Percentiles rank a stretch among this genome's conserved stretches.
These are phyloP conservation scores for Xylaria longipes DNA, from an alignment of 495 filamentous ascomycete genomes.

Conservation along the genomic window DNA sequence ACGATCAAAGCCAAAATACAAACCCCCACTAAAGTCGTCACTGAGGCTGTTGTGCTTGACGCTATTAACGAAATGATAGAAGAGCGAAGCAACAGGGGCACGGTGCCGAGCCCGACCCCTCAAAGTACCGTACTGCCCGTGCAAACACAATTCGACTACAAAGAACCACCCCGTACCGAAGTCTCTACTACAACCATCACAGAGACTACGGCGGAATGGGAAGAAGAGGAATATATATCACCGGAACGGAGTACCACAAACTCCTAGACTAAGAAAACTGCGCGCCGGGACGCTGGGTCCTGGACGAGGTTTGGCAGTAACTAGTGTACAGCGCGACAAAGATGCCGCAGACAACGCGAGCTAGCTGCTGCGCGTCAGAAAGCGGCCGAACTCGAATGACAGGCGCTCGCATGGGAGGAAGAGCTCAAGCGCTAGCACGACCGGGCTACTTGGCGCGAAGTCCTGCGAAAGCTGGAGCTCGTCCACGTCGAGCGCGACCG, in stretches of 20 bases:
- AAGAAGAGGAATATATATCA: slow-evolving; percentile 6
- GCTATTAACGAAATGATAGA: slow-evolving; percentile 53
- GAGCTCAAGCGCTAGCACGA: slow-evolving; percentile 36
- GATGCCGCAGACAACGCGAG: slow-evolving; percentile 39
- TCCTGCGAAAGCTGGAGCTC: slow-evolving; percentile 27
- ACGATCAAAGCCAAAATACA: slow-evolving; percentile 45
- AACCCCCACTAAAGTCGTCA: slow-evolving; percentile 30
- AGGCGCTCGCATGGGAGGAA: slow-evolving; percentile 32
- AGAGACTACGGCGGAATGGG: slow-evolving; percentile 18
- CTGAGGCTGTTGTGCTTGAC: slow-evolving; percentile 43
- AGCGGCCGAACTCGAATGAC: slow-evolving; percentile 34
- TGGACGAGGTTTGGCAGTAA: slow-evolving; percentile 66
- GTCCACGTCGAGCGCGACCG: slow-evolving; percentile 12
- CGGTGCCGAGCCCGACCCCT: background rate
- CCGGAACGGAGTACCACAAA: slow-evolving; percentile 8
- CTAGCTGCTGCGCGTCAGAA: slow-evolving; percentile 7
- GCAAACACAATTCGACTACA: slow-evolving; percentile 4
- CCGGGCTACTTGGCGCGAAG: slow-evolving; percentile 31
- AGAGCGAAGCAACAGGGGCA: slow-evolving; percentile 47
- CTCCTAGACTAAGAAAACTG: background rate
- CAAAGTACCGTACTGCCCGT: slow-evolving; percentile 9
- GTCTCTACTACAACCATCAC: slow-evolving; percentile 16
- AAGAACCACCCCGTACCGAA: slow-evolving; percentile 24
- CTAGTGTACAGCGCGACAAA: slow-evolving; percentile 60
- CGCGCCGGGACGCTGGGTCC: slow-evolving; percentile 59